A percentile compares a stretch with the other conserved stretches of the same genome.
Evolutionary conservation across 495 filamentous ascomycete genomes (phyloP).

Genomic region (Viridothelium virens): DNA sequence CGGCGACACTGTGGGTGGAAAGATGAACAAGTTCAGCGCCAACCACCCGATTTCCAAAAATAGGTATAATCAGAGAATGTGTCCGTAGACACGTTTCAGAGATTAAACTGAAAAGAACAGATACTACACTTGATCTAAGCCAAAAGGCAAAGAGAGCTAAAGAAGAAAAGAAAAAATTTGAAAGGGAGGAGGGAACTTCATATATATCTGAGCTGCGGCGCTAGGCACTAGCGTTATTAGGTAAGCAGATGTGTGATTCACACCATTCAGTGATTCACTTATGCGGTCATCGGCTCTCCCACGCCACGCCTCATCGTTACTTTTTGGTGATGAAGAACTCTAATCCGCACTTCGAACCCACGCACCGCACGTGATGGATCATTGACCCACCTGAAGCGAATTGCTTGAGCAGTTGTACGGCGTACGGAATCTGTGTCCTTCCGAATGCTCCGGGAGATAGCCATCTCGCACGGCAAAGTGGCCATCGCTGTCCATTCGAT

Average conservation of each 20-base stretch:
- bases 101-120: constrained; percentile 31
- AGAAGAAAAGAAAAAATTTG: background rate
- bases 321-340: too few relatives aligned
- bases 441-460: too few relatives aligned
- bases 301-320: background rate
- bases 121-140: constrained; percentile 25
- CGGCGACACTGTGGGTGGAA: constrained; percentile 66
- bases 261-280: too few relatives aligned
- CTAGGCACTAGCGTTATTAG: background rate
- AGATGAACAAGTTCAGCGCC: constrained; percentile 82
- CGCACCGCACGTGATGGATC: too few relatives aligned
- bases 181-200: background rate
- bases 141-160: constrained; percentile 16
- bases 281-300: too few relatives aligned
- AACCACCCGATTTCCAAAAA: constrained; percentile 42
- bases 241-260: background rate
- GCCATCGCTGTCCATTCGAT: too few relatives aligned
- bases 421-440: too few relatives aligned
- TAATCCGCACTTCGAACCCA: too few relatives aligned
- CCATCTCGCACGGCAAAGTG: too few relatives aligned
- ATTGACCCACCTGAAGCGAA: too few relatives aligned
- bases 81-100: constrained; percentile 26
- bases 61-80: constrained; percentile 32
- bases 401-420: too few relatives aligned
- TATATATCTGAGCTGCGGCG: background rate